phyloP scores from a whole-genome alignment of 345 rosid genomes.

The Dipteronia sinensis region DNA sequence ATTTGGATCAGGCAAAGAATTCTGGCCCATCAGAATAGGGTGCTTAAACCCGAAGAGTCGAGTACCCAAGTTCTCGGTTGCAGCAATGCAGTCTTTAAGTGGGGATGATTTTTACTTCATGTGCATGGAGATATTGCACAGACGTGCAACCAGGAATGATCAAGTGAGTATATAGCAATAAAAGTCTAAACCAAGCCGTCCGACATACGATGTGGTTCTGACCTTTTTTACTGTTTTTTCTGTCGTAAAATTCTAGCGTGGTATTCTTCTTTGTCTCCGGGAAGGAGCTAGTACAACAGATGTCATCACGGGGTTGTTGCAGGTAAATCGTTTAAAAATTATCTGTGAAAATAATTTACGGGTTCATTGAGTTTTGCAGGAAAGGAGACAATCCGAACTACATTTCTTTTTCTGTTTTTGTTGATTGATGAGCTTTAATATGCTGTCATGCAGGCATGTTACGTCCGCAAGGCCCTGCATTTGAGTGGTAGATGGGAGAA shows the following conservation, averaged over 20 bases:
- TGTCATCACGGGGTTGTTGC: slow-evolving; percentile 51
- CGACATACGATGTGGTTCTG: slow-evolving; percentile 7
- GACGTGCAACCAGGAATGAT: slow-evolving; percentile 27
- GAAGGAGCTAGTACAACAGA: slow-evolving; percentile 62
- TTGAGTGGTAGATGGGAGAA: slow-evolving; percentile 36
- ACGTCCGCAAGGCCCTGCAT: slow-evolving; percentile 45
- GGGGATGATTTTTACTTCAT: slow-evolving; percentile 50
- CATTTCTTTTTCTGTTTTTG: neutral
- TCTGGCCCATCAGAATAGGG: slow-evolving; percentile 65
- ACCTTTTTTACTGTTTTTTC: neutral
- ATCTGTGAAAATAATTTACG: neutral
- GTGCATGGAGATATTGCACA: slow-evolving; percentile 43
- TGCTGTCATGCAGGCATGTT: slow-evolving; percentile 46
- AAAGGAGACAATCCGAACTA: neutral
- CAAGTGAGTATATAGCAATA: slow-evolving; percentile 32
- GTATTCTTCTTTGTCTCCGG: slow-evolving; percentile 51
- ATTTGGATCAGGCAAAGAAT: slow-evolving; percentile 41
- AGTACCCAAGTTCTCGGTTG: slow-evolving; percentile 44
- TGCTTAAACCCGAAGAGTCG: slow-evolving; percentile 40
- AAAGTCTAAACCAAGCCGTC: neutral
- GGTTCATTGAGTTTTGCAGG: neutral
- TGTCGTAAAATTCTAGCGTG: slow-evolving; percentile 37
- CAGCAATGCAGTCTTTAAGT: slow-evolving; percentile 47
- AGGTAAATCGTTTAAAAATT: slow-evolving; percentile 37
- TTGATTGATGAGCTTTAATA: neutral